Conservation (phyloP, 495 filamentous ascomycete species). For the Lasiosphaeriaceae sp. region DNA sequence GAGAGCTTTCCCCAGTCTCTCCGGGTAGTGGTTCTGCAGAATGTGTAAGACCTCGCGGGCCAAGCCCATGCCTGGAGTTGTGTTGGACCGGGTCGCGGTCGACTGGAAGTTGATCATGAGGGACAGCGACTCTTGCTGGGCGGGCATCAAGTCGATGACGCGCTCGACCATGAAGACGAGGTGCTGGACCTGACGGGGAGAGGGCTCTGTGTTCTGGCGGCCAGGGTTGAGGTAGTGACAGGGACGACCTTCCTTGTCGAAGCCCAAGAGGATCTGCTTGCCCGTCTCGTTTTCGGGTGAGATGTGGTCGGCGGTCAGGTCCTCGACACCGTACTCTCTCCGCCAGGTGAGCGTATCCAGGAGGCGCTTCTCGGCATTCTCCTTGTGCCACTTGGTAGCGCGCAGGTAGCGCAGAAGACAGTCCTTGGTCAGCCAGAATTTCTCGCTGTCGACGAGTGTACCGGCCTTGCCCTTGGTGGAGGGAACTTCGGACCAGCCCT, state of each 20-base stretch:
- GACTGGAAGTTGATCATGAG: constrained; percentile 82
- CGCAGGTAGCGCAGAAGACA: constrained; percentile 90
- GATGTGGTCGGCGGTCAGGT: constrained; percentile 78
- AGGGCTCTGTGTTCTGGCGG: constrained; percentile 86
- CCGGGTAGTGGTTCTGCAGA: constrained; percentile 90
- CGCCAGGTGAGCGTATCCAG: constrained; percentile 81
- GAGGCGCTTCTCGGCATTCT: constrained; percentile 72
- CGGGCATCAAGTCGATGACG: constrained; percentile 78
- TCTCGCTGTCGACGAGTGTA: constrained; percentile 74
- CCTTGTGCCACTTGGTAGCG: constrained; percentile 83
- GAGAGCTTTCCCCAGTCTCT: constrained; percentile 82
- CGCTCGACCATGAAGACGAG: constrained; percentile 94
- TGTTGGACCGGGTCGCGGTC: constrained; percentile 65
- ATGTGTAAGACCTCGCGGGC: constrained; percentile 79
- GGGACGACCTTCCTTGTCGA: constrained; percentile 74
- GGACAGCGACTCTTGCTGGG: constrained; percentile 79
- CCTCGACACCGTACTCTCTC: constrained; percentile 73
- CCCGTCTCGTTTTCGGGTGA: constrained; percentile 91
- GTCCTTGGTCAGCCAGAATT: constrained; percentile 85
- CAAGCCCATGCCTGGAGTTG: constrained; percentile 68
- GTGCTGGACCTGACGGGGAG: constrained; percentile 88
- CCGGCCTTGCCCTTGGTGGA: constrained; percentile 56
- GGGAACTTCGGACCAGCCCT: constrained; percentile 67
- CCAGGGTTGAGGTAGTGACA: constrained; percentile 87
- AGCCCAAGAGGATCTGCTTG: constrained; percentile 86